Percentiles rank a stretch among this genome's conserved stretches.
Evolutionary conservation across 2,329 filamentous ascomycete genomes (phyloP).

Genomic region (Pseudopithomyces maydicus): DNA sequence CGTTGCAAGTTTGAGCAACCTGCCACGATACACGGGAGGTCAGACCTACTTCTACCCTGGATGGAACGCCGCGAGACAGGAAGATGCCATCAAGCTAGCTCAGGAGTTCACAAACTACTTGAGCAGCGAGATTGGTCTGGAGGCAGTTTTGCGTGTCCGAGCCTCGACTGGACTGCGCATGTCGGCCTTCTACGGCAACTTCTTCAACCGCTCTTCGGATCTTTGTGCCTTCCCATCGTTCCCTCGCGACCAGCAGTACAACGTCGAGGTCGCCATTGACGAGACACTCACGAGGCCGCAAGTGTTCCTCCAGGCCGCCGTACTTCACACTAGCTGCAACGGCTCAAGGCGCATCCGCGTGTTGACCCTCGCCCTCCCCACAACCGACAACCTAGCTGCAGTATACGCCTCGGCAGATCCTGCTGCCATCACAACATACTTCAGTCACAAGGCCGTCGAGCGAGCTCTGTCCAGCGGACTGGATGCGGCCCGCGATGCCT

Average conservation of each 20-base stretch:
- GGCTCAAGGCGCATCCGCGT: conserved; percentile 74
- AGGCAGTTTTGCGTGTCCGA: conserved; percentile 92
- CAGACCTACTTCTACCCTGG: conserved; percentile 99
- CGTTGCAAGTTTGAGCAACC: conserved; percentile 92
- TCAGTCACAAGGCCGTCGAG: conserved; percentile 97
- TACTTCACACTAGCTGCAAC: conserved; percentile 97
- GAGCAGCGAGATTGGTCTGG: conserved; percentile 93
- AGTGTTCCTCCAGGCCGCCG: conserved; percentile 81
- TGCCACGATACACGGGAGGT: conserved; percentile 93
- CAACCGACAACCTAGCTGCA: conserved; percentile 83
- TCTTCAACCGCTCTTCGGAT: conserved; percentile 98
- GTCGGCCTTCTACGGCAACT: conserved; percentile 99
- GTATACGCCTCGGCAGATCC: conserved; percentile 95
- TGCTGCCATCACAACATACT: conserved; percentile 89
- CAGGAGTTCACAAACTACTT: conserved; percentile 96
- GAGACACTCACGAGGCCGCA: conserved; percentile 91
- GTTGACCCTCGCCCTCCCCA: neutral
- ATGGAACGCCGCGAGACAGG: conserved; percentile 91
- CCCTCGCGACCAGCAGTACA: conserved; percentile 94
- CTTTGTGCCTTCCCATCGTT: conserved; percentile 98
- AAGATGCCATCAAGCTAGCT: conserved; percentile 97
- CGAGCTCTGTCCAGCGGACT: conserved; percentile 82
- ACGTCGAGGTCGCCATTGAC: conserved; percentile 97
- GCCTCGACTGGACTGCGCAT: conserved; percentile 94
- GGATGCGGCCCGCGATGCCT: conserved; percentile 86